Base-by-base conservation (phyloP, 371 early-diverging fungal species). In the Synchytrium microbalum region DNA sequence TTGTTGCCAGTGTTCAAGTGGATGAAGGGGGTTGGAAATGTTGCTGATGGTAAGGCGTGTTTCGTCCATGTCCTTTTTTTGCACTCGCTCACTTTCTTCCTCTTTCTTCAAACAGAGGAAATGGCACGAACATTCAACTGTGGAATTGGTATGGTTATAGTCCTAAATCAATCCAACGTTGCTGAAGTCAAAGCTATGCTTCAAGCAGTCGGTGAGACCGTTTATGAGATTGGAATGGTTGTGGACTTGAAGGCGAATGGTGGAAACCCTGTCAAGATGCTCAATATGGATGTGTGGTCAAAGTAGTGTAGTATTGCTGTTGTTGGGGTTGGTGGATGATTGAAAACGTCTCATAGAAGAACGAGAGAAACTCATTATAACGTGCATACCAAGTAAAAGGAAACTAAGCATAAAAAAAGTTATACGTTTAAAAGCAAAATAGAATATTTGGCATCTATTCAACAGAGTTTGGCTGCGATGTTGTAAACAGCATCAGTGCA, bases 81-180 rank as follows among this genome's bases (percentile, higher is more conserved):
- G 24, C 28, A 70, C 3, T 54, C 32, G 16, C 2, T 58, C 5
- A 59, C 58, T 55, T 19, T 23, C 24, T 13, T 14, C 33, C 58
- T 56, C 30, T 54, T 2, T 55, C 31, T 14, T 8, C 3, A 5
- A 32, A n/a, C 68, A 79, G 84, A 75, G 62, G 98, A 97, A 75
- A 86, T 98, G 86, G 85, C 92, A 8, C 84, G 96, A 60, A 96
- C 98, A 0, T 98, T 98, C 81, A 98, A 98, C 84, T 96, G 96
- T 75, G 98, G 98, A 69, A 89, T 96, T 62, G 98, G 98, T 66
- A 95, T 98, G 96, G 88, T 95, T 30, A 72, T 96, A 2, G 85
- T 96, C 28, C 92, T 91, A n/a, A 82, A 82, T 54, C 62, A 72
- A 31, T 81, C 75, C 32, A 66, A 89, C 61, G 89, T 83, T 24